A percentile compares a stretch with the other conserved stretches of the same genome.
Evolutionary conservation across 371 early-diverging fungal genomes (phyloP).

Genomic region (Dinochytrium kinnereticum): DNA sequence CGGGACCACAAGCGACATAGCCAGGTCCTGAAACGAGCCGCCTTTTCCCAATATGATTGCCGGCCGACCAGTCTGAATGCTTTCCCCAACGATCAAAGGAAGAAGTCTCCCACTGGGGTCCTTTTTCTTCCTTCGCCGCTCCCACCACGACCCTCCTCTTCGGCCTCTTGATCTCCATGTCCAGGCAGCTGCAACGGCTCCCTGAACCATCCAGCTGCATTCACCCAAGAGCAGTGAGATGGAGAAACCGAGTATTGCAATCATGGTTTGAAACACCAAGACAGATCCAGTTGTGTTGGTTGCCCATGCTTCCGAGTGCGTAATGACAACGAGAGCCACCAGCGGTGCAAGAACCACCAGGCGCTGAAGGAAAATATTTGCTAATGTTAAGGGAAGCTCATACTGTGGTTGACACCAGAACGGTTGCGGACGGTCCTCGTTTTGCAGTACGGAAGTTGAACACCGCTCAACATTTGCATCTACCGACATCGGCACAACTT

Average conservation of each 20-base stretch:
- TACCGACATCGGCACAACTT: no score
- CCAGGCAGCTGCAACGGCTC: not conserved
- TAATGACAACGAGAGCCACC: not conserved
- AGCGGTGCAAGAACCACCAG: not conserved
- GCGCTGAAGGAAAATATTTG: not conserved
- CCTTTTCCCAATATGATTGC: not conserved
- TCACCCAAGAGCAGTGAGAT: not conserved
- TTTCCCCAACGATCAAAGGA: constrained; percentile 1
- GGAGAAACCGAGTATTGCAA: not conserved
- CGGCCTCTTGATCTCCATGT: not conserved
- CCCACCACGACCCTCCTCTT: not conserved
- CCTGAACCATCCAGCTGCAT: not conserved
- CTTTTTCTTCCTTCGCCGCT: not conserved
- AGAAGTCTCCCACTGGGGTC: not conserved
- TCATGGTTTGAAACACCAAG: not conserved
- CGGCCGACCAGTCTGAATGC: constrained; percentile 2
- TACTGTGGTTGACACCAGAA: no score
- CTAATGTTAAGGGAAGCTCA: no score
- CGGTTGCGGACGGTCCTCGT: no score
- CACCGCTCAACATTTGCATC: no score
- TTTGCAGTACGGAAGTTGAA: no score
- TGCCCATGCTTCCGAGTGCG: not conserved
- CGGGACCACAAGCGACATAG: not conserved
- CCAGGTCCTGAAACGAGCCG: not conserved
- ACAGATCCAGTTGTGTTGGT: not conserved